A percentile compares a stretch with the other conserved stretches of the same genome.
These are phyloP conservation scores for Lachnellula occidentalis DNA, from an alignment of 2,329 filamentous ascomycete genomes.

Conservation along the genomic window DNA sequence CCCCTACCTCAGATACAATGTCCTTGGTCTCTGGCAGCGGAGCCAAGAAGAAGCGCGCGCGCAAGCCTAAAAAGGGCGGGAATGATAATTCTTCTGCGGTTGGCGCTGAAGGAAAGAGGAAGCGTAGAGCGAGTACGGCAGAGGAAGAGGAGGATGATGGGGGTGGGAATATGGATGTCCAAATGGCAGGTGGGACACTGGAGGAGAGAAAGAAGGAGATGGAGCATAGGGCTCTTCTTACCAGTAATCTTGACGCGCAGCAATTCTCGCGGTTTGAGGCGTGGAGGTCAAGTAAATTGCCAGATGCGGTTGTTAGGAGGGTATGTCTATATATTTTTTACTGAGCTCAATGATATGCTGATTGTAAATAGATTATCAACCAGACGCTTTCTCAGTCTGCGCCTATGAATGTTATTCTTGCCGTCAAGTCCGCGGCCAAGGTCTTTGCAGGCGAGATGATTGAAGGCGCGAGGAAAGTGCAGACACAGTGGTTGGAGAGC, in stretches of 20 bases:
- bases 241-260: constrained; percentile 57
- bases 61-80: constrained; percentile 54
- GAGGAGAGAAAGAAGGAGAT: constrained; percentile 63
- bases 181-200: constrained; percentile 56
- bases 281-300: constrained; percentile 64
- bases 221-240: constrained; percentile 53
- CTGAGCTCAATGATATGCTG: neutral
- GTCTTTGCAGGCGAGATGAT: constrained; percentile 73
- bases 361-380: constrained; percentile 57
- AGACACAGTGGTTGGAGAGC: constrained; percentile 63
- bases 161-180: constrained; percentile 45
- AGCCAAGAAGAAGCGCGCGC: constrained; percentile 54
- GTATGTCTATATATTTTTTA: constrained; percentile 39
- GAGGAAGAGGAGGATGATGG: constrained; percentile 49
- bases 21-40: constrained; percentile 56
- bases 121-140: constrained; percentile 37
- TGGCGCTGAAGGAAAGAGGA: constrained; percentile 37
- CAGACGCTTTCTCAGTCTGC: constrained; percentile 77
- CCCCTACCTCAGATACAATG: constrained; percentile 57
- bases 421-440: constrained; percentile 72
- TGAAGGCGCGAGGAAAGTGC: constrained; percentile 63
- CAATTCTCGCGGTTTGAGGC: constrained; percentile 67
- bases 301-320: constrained; percentile 62
- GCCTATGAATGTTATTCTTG: constrained; percentile 65
- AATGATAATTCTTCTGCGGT: constrained; percentile 44